Base-by-base conservation (phyloP, 108 stramenopile species). In the Cyclotella cryptica region DNA sequence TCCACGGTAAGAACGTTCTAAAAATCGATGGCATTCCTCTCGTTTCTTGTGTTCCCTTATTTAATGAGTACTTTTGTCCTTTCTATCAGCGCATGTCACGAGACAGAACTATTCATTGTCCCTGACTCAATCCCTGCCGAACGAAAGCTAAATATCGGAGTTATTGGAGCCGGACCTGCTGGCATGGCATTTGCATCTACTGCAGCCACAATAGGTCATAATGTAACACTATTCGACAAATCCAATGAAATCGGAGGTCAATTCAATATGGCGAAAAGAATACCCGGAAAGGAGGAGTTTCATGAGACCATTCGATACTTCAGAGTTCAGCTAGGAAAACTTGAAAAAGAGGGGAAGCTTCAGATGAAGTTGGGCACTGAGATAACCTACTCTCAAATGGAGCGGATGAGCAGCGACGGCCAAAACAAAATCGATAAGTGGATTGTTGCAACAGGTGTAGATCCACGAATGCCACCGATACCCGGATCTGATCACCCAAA, bases 261-360 rank as follows among this genome's bases (percentile, higher is more conserved):
- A 79, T 99, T 99, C 85, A 94, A 98, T 78, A 92, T 98, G 94
- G 98, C 98, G 53, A 98, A 99, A 83, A 79, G 90, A 10, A 83
- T 99, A 52, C 98, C 98, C 10, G 98, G 98, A 19, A 99, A 99
- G 78, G 98, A 98, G 75, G 98, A 99, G 74, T 99, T 99, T 78
- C 85, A 97, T 75, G 98, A 99, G 88, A 98, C 98, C 8, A 68
- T 98, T n/a, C 88, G 98, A 5, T 97, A 96, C 84, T 98, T 98
- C 77, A 46, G 68, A 29, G 74, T 66, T 1, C 81, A 85, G 71
- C 72, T 97, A 44, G 61, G 85, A 46, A 85, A 87, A 70, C 68
- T 78, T 10, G 51, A 74, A 57, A 65, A 54, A 22, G 77, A 78
- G 27, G 79, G 75, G 21, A 86, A 80, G 49, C 26, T 78, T 3